Evolutionary conservation across 768 basidiomycete genomes (phyloP).

Genomic region (Tricholoma hemisulphureum): DNA sequence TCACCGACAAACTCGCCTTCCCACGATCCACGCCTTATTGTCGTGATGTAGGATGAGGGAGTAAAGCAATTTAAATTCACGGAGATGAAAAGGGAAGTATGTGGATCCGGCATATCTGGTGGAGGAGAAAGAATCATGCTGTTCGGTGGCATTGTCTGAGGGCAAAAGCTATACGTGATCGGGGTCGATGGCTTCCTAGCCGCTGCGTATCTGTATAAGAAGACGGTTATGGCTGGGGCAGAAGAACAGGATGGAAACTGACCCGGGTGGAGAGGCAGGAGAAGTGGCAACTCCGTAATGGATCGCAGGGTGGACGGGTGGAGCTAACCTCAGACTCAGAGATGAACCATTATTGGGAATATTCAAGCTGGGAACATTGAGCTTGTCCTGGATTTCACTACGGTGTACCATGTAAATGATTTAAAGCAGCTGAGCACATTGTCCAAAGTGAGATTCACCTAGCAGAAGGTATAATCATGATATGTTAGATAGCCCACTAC

Average conservation of each 20-base stretch:
- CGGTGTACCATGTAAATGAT: not conserved
- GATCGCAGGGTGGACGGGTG: conserved; percentile 26
- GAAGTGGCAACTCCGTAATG: conserved; percentile 21
- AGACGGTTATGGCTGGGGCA: not conserved
- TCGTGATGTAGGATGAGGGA: conserved; percentile 47
- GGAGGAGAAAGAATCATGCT: conserved; percentile 40
- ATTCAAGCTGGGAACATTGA: conserved; percentile 1
- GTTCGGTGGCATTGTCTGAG: conserved; percentile 33
- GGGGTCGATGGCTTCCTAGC: conserved; percentile 26
- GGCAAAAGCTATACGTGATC: conserved; percentile 42
- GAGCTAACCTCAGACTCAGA: conserved; percentile 21
- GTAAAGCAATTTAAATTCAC: conserved; percentile 51
- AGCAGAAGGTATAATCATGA: conserved; percentile 24
- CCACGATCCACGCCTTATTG: conserved; percentile 38
- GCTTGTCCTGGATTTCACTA: conserved; percentile 13
- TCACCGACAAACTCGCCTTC: conserved; percentile 46
- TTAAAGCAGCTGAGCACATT: not conserved
- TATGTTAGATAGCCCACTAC: not conserved
- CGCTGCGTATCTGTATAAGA: conserved; percentile 23
- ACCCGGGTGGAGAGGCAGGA: conserved; percentile 27
- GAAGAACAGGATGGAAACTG: not conserved
- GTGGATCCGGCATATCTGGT: conserved; percentile 22
- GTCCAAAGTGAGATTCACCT: conserved; percentile 10
- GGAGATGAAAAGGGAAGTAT: conserved; percentile 42
- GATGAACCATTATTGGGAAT: conserved; percentile 14